Percentiles rank a stretch among this genome's conserved stretches.
Evolutionary conservation across 2,329 filamentous ascomycete genomes (phyloP).

Genomic region (Chrysoporthe cubensis): DNA sequence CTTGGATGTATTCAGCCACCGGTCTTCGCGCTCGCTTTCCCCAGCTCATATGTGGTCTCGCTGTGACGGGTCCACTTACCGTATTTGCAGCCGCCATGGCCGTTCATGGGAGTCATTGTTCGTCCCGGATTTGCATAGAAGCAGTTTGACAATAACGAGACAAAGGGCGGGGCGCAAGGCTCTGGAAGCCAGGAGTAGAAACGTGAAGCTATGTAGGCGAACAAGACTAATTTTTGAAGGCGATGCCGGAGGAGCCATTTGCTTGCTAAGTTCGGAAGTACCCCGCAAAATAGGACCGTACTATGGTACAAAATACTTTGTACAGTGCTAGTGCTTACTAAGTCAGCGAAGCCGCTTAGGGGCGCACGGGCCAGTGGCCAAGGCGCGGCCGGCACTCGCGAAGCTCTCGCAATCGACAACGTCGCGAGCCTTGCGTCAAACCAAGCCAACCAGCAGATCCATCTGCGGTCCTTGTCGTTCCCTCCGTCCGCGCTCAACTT

Average conservation of each 20-base stretch:
- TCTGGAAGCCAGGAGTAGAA: neutral
- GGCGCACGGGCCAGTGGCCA: no score
- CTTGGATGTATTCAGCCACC: constrained; percentile 68
- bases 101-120: constrained; percentile 11
- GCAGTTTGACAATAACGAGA: neutral
- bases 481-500: neutral
- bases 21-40: constrained; percentile 39
- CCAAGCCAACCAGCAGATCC: neutral
- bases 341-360: neutral
- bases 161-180: no score
- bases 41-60: neutral
- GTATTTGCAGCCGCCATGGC: constrained; percentile 23
- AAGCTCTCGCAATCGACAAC: constrained; percentile 5
- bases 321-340: neutral
- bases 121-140: neutral
- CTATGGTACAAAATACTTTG: no score
- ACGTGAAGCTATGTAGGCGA: neutral
- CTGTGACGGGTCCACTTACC: constrained; percentile 19
- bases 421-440: neutral
- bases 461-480: neutral
- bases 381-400: neutral
- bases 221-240: neutral
- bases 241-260: constrained; percentile 14
- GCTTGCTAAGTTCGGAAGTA: neutral
- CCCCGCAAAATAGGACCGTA: neutral